These are phyloP conservation scores for Smallanthus sonchifolius DNA, from an alignment of 129 eudicot species.

Conservation along the genomic window DNA sequence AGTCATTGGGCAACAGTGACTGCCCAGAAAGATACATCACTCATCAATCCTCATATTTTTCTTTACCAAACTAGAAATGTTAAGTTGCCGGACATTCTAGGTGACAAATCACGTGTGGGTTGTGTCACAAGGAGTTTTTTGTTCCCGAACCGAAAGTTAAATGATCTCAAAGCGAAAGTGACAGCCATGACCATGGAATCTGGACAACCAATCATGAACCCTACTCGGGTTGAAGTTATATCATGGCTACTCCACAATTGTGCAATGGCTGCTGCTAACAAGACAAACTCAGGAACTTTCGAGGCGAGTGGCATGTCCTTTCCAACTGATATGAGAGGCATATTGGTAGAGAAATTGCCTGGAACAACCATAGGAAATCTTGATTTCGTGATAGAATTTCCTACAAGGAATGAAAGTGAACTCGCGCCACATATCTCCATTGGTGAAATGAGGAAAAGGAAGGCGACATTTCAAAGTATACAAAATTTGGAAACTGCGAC, in stretches of 20 bases:
- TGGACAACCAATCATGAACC: conserved; percentile 10
- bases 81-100: background rate
- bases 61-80: background rate
- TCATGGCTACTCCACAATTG: conserved; percentile 18
- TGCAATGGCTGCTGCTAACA: background rate
- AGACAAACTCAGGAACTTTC: background rate
- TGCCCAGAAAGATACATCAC: background rate
- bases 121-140: background rate
- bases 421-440: background rate
- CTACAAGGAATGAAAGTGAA: background rate
- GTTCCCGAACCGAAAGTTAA: background rate
- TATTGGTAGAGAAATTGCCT: background rate
- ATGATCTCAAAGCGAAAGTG: background rate
- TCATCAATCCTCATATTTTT: background rate
- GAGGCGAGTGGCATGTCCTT: background rate
- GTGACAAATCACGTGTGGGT: background rate
- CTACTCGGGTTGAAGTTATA: conserved; percentile 25
- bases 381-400: background rate
- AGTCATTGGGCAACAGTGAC: background rate
- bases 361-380: background rate
- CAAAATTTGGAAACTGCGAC: background rate
- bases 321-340: background rate
- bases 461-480: background rate
- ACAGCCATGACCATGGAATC: background rate
- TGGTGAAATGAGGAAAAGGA: background rate